Conservation (phyloP, 306 rosid species). For the Ceratonia siliqua region DNA sequence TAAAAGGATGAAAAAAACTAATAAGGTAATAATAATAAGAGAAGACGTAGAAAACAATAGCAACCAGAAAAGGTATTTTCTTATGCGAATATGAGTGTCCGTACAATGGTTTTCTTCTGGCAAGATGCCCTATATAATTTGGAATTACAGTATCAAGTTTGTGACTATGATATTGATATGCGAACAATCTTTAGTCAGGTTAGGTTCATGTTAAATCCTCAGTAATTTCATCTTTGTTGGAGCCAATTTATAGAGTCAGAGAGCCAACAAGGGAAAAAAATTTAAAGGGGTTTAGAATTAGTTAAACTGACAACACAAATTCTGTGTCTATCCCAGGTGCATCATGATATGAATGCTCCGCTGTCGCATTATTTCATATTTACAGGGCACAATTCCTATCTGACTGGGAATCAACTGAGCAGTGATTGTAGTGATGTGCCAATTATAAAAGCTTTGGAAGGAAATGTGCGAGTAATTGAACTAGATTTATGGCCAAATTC, state of each 20-base stretch:
- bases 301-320: conserved; percentile 35
- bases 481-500: conserved; percentile 94
- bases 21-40: neutral
- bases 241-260: neutral
- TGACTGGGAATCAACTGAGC: conserved; percentile 94
- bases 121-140: neutral
- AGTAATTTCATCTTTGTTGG: neutral
- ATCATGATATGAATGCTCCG: conserved; percentile 91
- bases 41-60: neutral
- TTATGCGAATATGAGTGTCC: neutral
- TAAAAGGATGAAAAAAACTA: neutral
- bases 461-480: conserved; percentile 81
- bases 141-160: conserved; percentile 13
- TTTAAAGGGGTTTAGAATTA: neutral
- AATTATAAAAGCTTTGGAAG: conserved; percentile 67
- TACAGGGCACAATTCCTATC: conserved; percentile 96
- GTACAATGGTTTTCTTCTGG: neutral
- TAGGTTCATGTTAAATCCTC: neutral
- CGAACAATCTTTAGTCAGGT: neutral
- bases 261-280: neutral
- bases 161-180: neutral
- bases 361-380: conserved; percentile 94
- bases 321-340: conserved; percentile 61
- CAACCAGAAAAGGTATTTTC: neutral
- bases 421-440: conserved; percentile 88